Evolutionary conservation across 345 rosid species (phyloP).

Genomic region (Gynandropsis gynandra): DNA sequence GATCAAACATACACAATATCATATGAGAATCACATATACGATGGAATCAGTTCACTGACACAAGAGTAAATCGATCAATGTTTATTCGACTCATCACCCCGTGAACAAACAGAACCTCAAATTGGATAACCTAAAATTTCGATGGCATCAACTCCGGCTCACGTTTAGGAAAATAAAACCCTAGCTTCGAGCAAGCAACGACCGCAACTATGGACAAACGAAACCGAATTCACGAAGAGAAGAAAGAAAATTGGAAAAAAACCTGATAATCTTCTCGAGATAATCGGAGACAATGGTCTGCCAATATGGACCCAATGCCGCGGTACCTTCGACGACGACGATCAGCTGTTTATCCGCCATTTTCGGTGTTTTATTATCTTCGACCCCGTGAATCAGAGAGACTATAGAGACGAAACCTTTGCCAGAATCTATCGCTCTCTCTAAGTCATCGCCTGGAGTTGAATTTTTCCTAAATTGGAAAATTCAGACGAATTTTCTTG

Average conservation of each 20-base stretch:
- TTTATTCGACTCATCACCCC: neutral
- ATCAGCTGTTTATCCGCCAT: conserved; percentile 81
- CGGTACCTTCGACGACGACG: conserved; percentile 86
- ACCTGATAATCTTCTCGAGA: conserved; percentile 88
- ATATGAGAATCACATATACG: too few species aligned
- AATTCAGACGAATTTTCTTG: too few species aligned
- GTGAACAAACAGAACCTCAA: neutral
- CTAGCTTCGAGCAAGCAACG: conserved; percentile 11
- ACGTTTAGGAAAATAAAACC: conserved; percentile 24
- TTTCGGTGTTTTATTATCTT: conserved; percentile 2
- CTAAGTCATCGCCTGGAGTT: too few species aligned
- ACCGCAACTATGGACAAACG: neutral
- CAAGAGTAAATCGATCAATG: too few species aligned
- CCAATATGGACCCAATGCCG: conserved; percentile 93
- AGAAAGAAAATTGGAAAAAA: neutral
- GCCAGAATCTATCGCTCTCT: neutral
- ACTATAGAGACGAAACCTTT: neutral
- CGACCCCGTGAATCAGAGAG: neutral
- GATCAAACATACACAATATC: neutral
- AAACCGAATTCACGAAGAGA: neutral
- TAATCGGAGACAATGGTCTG: conserved; percentile 61
- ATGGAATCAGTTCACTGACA: too few species aligned
- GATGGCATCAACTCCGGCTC: neutral
- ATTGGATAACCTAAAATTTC: neutral
- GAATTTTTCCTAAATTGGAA: too few species aligned